phyloP scores from a whole-genome alignment of 345 rosid species.

The Turritis glabra region DNA sequence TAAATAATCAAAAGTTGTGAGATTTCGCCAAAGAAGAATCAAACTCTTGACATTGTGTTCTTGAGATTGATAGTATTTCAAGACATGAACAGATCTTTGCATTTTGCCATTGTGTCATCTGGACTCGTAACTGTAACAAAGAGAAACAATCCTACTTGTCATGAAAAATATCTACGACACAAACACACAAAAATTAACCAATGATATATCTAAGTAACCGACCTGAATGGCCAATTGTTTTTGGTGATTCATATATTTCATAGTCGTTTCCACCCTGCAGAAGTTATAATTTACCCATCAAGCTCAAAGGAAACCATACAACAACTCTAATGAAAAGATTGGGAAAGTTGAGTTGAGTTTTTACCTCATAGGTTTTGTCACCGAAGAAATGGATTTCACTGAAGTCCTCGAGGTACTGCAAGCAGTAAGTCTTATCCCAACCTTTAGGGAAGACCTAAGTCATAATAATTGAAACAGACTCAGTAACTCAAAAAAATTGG shows the following conservation, averaged over 20 bases:
- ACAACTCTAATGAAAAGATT: neutral
- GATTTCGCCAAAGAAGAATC: slow-evolving; percentile 3
- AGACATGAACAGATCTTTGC: slow-evolving; percentile 45
- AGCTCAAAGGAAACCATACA: neutral
- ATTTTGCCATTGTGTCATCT: slow-evolving; percentile 55
- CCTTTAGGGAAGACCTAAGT: slow-evolving; percentile 89
- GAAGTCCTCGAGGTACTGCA: slow-evolving; percentile 79
- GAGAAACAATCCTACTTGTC: slow-evolving; percentile 24
- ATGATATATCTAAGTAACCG: slow-evolving; percentile 24
- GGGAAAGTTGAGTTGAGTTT: neutral
- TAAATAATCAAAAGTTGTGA: slow-evolving; percentile 31
- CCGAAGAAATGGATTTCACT: slow-evolving; percentile 95
- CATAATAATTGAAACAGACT: slow-evolving; percentile 6
- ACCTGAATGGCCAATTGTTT: slow-evolving; percentile 92
- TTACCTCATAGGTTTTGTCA: slow-evolving; percentile 95
- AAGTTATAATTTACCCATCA: slow-evolving; percentile 13
- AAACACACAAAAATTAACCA: neutral
- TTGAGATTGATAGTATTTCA: slow-evolving; percentile 20
- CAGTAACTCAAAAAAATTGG: neutral
- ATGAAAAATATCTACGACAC: neutral
- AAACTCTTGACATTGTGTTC: slow-evolving; percentile 18
- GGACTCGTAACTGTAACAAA: slow-evolving; percentile 73
- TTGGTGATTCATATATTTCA: slow-evolving; percentile 85
- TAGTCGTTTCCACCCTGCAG: slow-evolving; percentile 93
- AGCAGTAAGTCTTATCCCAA: slow-evolving; percentile 99